These are phyloP conservation scores for Entomortierella lignicola DNA, from an alignment of 192 early-diverging fungal species.

Conservation along the genomic window DNA sequence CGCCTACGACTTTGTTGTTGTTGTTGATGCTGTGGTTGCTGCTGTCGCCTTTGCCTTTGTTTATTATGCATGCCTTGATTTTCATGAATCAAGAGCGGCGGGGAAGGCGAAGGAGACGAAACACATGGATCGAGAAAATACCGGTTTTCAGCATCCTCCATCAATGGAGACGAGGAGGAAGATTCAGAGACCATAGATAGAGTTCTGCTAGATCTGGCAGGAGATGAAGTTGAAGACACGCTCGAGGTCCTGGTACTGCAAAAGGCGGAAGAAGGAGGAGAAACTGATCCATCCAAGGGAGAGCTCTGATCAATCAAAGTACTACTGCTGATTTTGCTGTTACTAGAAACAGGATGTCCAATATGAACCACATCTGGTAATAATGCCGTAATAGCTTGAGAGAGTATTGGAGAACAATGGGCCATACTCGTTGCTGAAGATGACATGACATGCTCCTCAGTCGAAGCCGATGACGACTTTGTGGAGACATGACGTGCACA, in stretches of 20 bases:
- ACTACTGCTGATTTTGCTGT: conserved; percentile 12
- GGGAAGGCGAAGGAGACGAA: conserved; percentile 14
- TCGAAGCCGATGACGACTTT: background rate
- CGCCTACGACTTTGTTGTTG: background rate
- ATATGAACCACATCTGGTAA: conserved; percentile 9
- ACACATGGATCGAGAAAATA: conserved; percentile 8
- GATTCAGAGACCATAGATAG: background rate
- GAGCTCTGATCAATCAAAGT: background rate
- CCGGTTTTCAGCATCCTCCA: background rate
- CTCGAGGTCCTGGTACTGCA: background rate
- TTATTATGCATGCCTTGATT: background rate
- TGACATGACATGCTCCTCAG: background rate
- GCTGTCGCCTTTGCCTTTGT: background rate
- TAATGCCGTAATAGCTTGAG: conserved; percentile 8
- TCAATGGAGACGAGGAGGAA: background rate
- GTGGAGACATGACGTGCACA: conserved; percentile 1
- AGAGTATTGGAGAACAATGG: conserved; percentile 32
- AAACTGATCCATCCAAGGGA: conserved; percentile 1
- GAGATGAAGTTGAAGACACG: conserved; percentile 1
- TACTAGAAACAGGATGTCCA: background rate
- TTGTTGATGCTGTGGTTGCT: background rate
- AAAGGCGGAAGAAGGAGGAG: conserved; percentile 4
- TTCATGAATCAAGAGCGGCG: conserved; percentile 9
- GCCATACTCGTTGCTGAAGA: conserved; percentile 21
- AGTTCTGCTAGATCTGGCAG: conserved; percentile 5